These are phyloP conservation scores for Hymenochaete sp. DNA, from an alignment of 1,284 basidiomycete genomes.

Conservation along the genomic window DNA sequence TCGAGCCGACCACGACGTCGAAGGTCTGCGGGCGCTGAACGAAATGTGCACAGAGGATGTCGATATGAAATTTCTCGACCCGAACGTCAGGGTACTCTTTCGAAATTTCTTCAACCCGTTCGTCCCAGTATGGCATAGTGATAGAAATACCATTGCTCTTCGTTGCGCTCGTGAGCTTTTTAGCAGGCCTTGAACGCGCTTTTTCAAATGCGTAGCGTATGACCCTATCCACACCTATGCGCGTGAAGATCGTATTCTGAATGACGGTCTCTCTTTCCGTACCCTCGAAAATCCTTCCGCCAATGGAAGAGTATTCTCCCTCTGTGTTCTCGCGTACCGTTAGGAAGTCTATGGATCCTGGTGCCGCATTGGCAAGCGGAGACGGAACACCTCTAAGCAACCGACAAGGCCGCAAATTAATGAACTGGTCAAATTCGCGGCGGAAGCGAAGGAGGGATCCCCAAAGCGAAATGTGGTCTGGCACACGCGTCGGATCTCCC, in stretches of 20 bases:
- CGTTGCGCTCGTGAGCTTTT: conserved; percentile 45
- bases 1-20: conserved; percentile 47
- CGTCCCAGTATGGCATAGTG: conserved; percentile 42
- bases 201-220: conserved; percentile 47
- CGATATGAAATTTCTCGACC: conserved; percentile 46
- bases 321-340: conserved; percentile 51
- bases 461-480: conserved; percentile 51
- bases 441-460: conserved; percentile 42
- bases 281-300: conserved; percentile 33
- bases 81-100: conserved; percentile 44
- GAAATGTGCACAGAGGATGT: conserved; percentile 39
- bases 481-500: conserved; percentile 34
- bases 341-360: conserved; percentile 40
- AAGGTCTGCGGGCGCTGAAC: conserved; percentile 42
- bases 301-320: conserved; percentile 46
- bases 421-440: conserved; percentile 46
- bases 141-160: conserved; percentile 42
- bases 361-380: conserved; percentile 30
- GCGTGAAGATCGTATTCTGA: conserved; percentile 39
- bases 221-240: conserved; percentile 42
- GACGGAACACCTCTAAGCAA: conserved; percentile 42
- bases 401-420: conserved; percentile 44
- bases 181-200: conserved; percentile 38
- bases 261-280: conserved; percentile 29
- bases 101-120: conserved; percentile 38